phyloP scores from a whole-genome alignment of 495 filamentous ascomycete genomes.

The Trichoderma gamsii region DNA sequence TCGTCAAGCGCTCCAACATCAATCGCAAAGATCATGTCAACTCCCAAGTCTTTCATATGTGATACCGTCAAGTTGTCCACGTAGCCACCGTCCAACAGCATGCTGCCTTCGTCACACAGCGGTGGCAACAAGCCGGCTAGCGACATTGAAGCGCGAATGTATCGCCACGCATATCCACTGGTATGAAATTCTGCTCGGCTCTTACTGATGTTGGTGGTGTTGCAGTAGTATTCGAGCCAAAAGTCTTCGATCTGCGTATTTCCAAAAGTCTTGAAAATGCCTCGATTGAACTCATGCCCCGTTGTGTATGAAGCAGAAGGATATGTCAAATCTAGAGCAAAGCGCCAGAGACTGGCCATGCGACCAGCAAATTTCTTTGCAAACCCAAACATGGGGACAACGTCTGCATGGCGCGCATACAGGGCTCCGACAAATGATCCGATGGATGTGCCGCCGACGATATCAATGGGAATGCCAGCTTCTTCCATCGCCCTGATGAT shows the following conservation, averaged over 20 bases:
- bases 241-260: slow-evolving; percentile 97
- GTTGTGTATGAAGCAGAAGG: slow-evolving; percentile 94
- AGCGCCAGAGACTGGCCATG: slow-evolving; percentile 97
- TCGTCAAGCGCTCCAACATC: slow-evolving; percentile 92
- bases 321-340: slow-evolving; percentile 92
- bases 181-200: slow-evolving; percentile 86
- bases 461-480: slow-evolving; percentile 92
- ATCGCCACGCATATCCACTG: slow-evolving; percentile 92
- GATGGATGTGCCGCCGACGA: slow-evolving; percentile 94
- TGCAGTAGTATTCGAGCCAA: slow-evolving; percentile 98
- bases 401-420: slow-evolving; percentile 92
- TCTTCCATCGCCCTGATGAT: slow-evolving; percentile 94
- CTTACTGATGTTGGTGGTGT: slow-evolving; percentile 95
- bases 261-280: slow-evolving; percentile 97
- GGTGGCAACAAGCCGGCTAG: slow-evolving; percentile 88
- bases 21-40: slow-evolving; percentile 89
- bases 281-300: slow-evolving; percentile 97
- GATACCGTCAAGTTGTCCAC: slow-evolving; percentile 95
- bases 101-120: slow-evolving; percentile 90
- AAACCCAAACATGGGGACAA: slow-evolving; percentile 91
- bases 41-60: slow-evolving; percentile 92
- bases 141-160: slow-evolving; percentile 93
- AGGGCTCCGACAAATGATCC: slow-evolving; percentile 95
- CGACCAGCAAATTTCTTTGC: slow-evolving; percentile 95
- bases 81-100: slow-evolving; percentile 95